These are phyloP conservation scores for Hypoxylon sp. DNA, from an alignment of 2,329 filamentous ascomycete species.

Conservation along the genomic window DNA sequence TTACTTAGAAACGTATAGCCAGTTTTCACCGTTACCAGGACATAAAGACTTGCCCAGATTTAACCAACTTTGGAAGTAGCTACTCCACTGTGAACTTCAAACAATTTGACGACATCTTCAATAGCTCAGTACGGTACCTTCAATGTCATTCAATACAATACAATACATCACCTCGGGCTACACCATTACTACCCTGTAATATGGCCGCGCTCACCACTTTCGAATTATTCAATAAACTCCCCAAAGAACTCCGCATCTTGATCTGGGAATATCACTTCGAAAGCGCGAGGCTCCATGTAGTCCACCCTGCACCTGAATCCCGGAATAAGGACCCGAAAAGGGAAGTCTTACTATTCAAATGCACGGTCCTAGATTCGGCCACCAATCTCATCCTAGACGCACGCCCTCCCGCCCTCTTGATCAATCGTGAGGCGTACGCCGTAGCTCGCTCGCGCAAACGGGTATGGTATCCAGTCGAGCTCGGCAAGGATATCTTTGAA, in stretches of 20 bases:
- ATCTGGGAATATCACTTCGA: slow-evolving; percentile 45
- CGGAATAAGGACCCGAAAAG: slow-evolving; percentile 26
- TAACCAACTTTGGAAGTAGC: slow-evolving; percentile 19
- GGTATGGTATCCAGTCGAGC: slow-evolving; percentile 28
- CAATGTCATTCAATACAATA: too few species aligned
- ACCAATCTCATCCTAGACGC: slow-evolving; percentile 38
- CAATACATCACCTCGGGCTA: background rate
- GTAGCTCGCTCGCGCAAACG: slow-evolving; percentile 31
- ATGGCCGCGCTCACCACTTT: slow-evolving; percentile 31
- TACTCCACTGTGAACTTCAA: slow-evolving; percentile 9
- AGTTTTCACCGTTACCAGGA: slow-evolving; percentile 4
- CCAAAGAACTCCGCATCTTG: slow-evolving; percentile 43
- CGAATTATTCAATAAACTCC: slow-evolving; percentile 35
- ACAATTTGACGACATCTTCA: slow-evolving; percentile 10
- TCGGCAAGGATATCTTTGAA: slow-evolving; percentile 33
- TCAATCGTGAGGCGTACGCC: slow-evolving; percentile 38
- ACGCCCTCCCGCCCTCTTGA: slow-evolving; percentile 30
- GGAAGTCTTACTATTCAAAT: slow-evolving; percentile 35
- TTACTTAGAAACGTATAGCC: background rate
- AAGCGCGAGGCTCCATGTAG: slow-evolving; percentile 39
- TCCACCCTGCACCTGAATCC: slow-evolving; percentile 41
- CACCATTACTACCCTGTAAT: background rate
- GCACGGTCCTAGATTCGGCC: slow-evolving; percentile 39
- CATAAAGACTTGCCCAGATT: slow-evolving; percentile 7
- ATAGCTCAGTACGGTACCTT: background rate